phyloP scores from a whole-genome alignment of 1,284 basidiomycete species.

The Ceratobasidium sp. region DNA sequence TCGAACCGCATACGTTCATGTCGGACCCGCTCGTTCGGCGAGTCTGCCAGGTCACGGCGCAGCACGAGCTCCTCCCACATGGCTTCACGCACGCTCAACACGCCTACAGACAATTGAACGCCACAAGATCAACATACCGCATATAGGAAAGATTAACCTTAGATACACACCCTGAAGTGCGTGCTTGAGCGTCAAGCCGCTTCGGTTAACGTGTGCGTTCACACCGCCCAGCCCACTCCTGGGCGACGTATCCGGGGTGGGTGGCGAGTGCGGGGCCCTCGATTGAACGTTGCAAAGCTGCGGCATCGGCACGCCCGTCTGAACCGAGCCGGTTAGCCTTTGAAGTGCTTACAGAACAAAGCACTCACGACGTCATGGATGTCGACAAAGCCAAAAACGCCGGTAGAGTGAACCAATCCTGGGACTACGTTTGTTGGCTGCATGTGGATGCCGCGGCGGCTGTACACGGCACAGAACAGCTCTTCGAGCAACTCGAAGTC shows the following conservation, averaged over 20 bases:
- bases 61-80: constrained; percentile 43
- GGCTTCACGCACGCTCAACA: constrained; percentile 37
- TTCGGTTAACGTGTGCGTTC: constrained; percentile 6
- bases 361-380: background rate
- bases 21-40: constrained; percentile 17
- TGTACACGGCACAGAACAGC: constrained; percentile 44
- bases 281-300: background rate
- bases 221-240: constrained; percentile 8
- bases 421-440: constrained; percentile 39
- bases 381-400: background rate
- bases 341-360: background rate
- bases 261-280: constrained; percentile 23
- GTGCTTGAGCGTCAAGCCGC: constrained; percentile 14
- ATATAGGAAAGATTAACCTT: background rate
- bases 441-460: constrained; percentile 41
- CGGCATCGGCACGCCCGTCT: constrained; percentile 11
- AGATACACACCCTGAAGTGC: constrained; percentile 25
- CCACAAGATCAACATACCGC: background rate
- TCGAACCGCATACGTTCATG: constrained; percentile 35
- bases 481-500: constrained; percentile 45
- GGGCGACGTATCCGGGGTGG: constrained; percentile 37
- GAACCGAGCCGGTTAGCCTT: background rate
- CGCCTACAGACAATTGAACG: background rate
- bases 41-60: constrained; percentile 26
- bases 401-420: constrained; percentile 4